Conservation (phyloP, 768 basidiomycete species). For the Mycena rosella region DNA sequence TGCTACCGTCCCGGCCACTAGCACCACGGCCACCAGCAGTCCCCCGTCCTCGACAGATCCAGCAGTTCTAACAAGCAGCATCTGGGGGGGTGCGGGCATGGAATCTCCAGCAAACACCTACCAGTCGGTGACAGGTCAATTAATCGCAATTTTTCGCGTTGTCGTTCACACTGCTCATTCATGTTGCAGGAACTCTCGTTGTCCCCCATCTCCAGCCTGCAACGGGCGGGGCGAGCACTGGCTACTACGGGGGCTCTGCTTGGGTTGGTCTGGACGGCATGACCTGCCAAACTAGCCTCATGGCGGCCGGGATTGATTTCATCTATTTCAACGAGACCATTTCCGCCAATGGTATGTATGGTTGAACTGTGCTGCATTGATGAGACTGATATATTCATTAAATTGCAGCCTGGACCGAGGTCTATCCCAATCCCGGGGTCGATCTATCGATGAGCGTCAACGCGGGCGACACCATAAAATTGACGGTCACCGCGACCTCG, state of each 20-base stretch:
- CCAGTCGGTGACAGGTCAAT: slow-evolving; percentile 13
- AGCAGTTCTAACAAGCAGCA: not conserved
- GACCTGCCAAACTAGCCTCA: slow-evolving; percentile 4
- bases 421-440: not conserved
- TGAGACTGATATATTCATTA: not conserved
- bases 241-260: slow-evolving; percentile 5
- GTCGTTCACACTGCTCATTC: not conserved
- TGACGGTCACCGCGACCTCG: slow-evolving; percentile 4
- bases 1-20: not conserved
- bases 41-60: not conserved
- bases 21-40: not conserved
- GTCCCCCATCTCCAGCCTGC: slow-evolving; percentile 7
- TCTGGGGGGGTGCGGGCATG: slow-evolving; percentile 8
- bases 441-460: slow-evolving; percentile 5
- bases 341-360: not conserved
- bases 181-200: slow-evolving; percentile 12
- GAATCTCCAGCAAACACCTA: slow-evolving; percentile 17
- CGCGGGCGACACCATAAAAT: slow-evolving; percentile 11
- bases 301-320: slow-evolving; percentile 12
- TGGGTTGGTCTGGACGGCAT: slow-evolving; percentile 22
- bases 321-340: slow-evolving; percentile 4
- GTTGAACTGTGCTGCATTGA: not conserved
- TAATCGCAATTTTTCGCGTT: not conserved
- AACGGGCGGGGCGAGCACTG: not conserved
- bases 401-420: slow-evolving; percentile 16